These are phyloP conservation scores for Corchorus capsularis DNA, from an alignment of 345 rosid genomes.

Conservation along the genomic window DNA sequence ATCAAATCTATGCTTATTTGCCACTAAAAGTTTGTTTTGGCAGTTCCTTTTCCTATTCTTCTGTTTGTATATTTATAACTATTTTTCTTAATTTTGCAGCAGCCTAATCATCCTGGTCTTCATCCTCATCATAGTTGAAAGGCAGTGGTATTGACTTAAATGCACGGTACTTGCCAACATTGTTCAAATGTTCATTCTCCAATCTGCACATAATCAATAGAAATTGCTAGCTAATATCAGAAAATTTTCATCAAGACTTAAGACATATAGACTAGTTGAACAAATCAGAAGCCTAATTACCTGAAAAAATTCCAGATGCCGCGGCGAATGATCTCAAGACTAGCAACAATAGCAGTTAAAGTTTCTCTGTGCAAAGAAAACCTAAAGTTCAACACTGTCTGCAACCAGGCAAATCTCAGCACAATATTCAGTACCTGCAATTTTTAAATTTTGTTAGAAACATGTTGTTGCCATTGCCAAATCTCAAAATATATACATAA, in stretches of 20 bases:
- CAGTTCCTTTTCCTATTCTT: background rate
- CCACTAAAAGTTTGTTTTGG: background rate
- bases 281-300: background rate
- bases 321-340: conserved; percentile 66
- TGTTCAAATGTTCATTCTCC: conserved; percentile 37
- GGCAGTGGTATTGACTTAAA: conserved; percentile 39
- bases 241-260: background rate
- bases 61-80: too few species aligned
- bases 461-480: background rate
- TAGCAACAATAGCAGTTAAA: conserved; percentile 48
- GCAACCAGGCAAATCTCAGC: conserved; percentile 67
- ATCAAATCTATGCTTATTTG: too few species aligned
- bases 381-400: conserved; percentile 45
- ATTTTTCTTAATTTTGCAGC: background rate
- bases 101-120: conserved; percentile 40
- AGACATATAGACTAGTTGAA: background rate
- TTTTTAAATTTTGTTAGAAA: background rate
- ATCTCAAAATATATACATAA: background rate
- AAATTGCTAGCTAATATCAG: background rate
- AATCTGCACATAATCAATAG: conserved; percentile 16
- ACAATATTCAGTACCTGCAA: conserved; percentile 50
- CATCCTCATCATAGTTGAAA: conserved; percentile 40
- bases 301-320: conserved; percentile 81
- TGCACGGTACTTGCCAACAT: conserved; percentile 37
- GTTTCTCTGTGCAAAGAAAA: conserved; percentile 34